These are phyloP conservation scores for Ophiostoma himal-ulmi DNA, from an alignment of 2,329 filamentous ascomycete genomes.

Conservation along the genomic window DNA sequence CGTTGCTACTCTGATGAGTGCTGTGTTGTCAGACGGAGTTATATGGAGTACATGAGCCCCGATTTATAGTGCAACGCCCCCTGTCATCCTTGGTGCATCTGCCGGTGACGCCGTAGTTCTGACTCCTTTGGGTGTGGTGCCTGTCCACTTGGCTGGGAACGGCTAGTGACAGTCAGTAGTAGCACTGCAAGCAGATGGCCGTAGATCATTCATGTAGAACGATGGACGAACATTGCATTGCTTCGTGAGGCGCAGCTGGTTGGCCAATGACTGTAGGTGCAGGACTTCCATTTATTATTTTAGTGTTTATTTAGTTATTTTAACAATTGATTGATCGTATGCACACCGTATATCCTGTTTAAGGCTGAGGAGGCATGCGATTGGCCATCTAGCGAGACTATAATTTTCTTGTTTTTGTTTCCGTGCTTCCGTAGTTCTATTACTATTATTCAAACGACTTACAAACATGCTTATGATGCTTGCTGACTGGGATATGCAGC, in stretches of 20 bases:
- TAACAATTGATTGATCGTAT: neutral
- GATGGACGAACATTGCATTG: conserved; percentile 4
- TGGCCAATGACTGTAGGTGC: neutral
- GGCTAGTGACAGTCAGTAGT: conserved; percentile 2
- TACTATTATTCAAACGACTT: neutral
- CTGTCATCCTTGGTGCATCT: conserved; percentile 19
- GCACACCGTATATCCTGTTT: neutral
- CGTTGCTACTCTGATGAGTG: neutral
- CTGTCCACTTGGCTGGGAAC: conserved; percentile 21
- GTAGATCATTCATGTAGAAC: neutral
- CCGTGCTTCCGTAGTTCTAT: neutral
- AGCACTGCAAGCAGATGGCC: neutral
- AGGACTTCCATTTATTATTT: neutral
- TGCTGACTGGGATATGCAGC: conserved; percentile 21
- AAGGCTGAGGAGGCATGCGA: neutral
- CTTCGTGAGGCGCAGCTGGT: conserved; percentile 7
- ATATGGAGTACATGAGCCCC: neutral
- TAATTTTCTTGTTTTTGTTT: neutral
- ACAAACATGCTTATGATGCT: neutral
- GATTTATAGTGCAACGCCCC: conserved; percentile 21
- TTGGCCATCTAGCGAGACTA: neutral
- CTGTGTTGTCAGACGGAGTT: neutral
- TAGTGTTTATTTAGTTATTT: neutral
- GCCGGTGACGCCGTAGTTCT: conserved; percentile 23
- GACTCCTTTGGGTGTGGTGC: conserved; percentile 10